Base-by-base conservation (phyloP, 2,329 filamentous ascomycete species). In the Hymenotorrendiella dingleyae region DNA sequence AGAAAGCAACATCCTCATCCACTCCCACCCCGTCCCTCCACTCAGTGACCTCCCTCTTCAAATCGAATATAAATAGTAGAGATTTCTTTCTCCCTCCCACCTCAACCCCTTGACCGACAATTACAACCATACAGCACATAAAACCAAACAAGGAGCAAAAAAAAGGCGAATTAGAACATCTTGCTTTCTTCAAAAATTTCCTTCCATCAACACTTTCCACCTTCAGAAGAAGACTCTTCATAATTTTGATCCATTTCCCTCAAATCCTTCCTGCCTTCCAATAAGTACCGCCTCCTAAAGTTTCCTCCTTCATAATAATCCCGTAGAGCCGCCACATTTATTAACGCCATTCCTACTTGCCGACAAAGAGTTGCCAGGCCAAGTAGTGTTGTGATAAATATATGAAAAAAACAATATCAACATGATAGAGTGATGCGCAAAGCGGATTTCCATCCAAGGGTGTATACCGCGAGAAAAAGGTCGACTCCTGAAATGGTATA, bases 401-500 rank as follows among this genome's bases (percentile, higher is more conserved):
- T 17, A 27, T 12, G 40, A 33, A 39, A 42, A 46, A 37, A 20
- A 11, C 36, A 43, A 42, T n/a, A n/a, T n/a, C n/a, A n/a, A n/a
- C n/a, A n/a, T n/a, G n/a, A n/a, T n/a, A n/a, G n/a, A n/a, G n/a
- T n/a, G n/a, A n/a, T n/a, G n/a, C n/a, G n/a, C n/a, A n/a, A n/a
- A n/a, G n/a, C n/a, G n/a, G n/a, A n/a, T n/a, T n/a, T n/a, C n/a
- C n/a, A n/a, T n/a, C n/a, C n/a, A n/a, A n/a, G n/a, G 23, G 24
- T 28, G 30, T 33, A 26, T 45, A 45, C 45, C 36, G 35, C 41
- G 32, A 43, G 19, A 45, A 34, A 46, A 41, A 45, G 36, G 23
- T 28, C n/a, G n/a, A 41, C 34, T 11, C 28, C 40, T 30, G 11
- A 37, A 39, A 41, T 45, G 36, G 42, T 45, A 47, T 45, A 43